Percentiles rank a stretch among this genome's conserved stretches.
Evolutionary conservation across 2,329 filamentous ascomycete genomes (phyloP).

Genomic region (Scopulariopsis brevicaulis): DNA sequence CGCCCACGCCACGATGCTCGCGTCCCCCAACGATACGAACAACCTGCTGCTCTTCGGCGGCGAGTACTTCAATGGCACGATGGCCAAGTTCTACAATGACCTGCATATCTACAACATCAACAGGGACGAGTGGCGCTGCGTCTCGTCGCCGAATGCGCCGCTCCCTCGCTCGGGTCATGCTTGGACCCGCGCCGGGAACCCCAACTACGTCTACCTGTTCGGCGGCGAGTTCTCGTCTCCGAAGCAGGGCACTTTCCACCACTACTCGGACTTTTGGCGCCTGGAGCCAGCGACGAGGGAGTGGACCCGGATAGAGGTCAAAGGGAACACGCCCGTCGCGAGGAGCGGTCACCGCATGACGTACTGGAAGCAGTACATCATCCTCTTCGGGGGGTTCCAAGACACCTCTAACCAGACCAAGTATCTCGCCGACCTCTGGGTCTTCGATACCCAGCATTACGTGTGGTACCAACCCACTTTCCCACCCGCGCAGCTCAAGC

Average conservation of each 20-base stretch:
- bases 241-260: constrained; percentile 97
- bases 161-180: constrained; percentile 87
- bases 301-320: constrained; percentile 79
- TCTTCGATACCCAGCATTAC: constrained; percentile 85
- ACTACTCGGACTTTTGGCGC: constrained; percentile 98
- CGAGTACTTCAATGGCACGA: constrained; percentile 87
- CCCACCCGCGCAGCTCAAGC: constrained; percentile 71
- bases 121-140: constrained; percentile 79
- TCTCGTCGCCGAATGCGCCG: constrained; percentile 85
- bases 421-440: constrained; percentile 87
- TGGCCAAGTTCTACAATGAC: constrained; percentile 63
- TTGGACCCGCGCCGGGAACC: constrained; percentile 82
- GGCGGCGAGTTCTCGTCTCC: constrained; percentile 94
- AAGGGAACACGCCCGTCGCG: constrained; percentile 69
- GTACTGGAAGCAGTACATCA: constrained; percentile 92
- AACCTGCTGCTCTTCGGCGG: constrained; percentile 88
- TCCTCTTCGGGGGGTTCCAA: constrained; percentile 94
- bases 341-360: constrained; percentile 93
- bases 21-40: constrained; percentile 75
- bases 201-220: constrained; percentile 79
- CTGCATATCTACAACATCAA: constrained; percentile 64
- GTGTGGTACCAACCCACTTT: constrained; percentile 70
- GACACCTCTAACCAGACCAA: constrained; percentile 92
- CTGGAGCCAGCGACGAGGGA: constrained; percentile 75
- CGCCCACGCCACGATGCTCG: constrained; percentile 70